Evolutionary conservation across 2,329 filamentous ascomycete genomes (phyloP), one percentile per base, ranked within the genome.

Genomic region (Xylariales sp.): DNA sequence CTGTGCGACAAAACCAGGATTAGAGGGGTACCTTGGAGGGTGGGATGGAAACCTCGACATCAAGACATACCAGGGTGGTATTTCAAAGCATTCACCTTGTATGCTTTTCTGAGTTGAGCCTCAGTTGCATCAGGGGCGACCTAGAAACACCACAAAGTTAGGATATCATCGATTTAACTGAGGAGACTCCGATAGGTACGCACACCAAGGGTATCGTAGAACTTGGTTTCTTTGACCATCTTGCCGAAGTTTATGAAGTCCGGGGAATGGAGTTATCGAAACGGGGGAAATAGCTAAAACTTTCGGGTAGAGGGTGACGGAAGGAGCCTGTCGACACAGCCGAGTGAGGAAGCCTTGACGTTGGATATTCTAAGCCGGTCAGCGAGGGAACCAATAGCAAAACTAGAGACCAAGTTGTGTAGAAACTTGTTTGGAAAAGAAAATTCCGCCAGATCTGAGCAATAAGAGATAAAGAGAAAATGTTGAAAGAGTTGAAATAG

Each of bases 61-160:
- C n/a, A 42, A 62, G n/a, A n/a, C 78, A 49, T 76, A 88, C 84
- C 85, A 60, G 88, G 88, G 58, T 94, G 88, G 63, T 83, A 85
- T 67, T 91, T 93, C 44, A 93, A 68, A 23, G 88, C 88, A 52
- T 81, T 80, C 50, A 83, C 81, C 65, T 88, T 89, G 76, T 93
- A 95, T 53, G 83, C 89, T 57, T 90, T 89, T 73, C 93, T 96
- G 49, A 98, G 71, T 66, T 96, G 85, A 51, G 83, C 72, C 55
- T 97, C 91, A 42, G 84, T 84, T 49, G 86, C 87, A 55, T 77
- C 81, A 48, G 88, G 83, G 53, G 85, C 49, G 51, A 94, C 86
- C 88, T 94, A 35, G 24, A 40, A 24, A 21, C 6, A 36, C 55
- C 62, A 42, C 49, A 39, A 15, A 13, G 21, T 23, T 15, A 17